phyloP scores from a whole-genome alignment of 2,329 filamentous ascomycete species.

The Dactylellina parvicollis region DNA sequence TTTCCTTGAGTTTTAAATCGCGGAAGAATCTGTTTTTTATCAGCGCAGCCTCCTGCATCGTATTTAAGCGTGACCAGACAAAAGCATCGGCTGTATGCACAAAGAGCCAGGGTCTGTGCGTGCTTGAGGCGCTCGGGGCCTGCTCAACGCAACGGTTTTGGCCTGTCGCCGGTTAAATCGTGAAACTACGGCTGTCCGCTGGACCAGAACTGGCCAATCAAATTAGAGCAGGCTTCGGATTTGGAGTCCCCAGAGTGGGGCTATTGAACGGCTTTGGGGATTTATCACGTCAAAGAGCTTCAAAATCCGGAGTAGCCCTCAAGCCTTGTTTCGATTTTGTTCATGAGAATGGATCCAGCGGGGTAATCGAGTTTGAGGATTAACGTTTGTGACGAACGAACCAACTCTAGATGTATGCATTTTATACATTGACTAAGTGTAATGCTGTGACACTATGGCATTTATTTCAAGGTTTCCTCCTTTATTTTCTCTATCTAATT shows the following conservation, averaged over 20 bases:
- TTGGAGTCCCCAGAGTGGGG: conserved; percentile 36
- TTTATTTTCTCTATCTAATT: no score
- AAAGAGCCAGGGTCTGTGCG: conserved; percentile 34
- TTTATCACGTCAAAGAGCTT: not conserved
- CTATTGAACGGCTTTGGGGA: conserved; percentile 2
- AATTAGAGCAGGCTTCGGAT: conserved; percentile 2
- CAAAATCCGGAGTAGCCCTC: not conserved
- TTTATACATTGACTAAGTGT: no score
- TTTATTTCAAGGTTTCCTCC: no score
- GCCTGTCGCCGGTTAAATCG: conserved; percentile 46
- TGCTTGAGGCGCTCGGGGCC: conserved; percentile 8
- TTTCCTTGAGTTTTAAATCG: conserved; percentile 35
- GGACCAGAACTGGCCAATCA: conserved; percentile 33
- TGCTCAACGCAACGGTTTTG: conserved; percentile 30
- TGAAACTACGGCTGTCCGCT: conserved; percentile 46
- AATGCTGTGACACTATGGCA: no score
- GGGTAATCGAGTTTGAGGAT: no score
- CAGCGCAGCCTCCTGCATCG: conserved; percentile 1
- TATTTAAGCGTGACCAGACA: conserved; percentile 43
- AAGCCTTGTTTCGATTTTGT: no score
- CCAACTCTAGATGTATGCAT: no score
- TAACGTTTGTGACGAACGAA: no score
- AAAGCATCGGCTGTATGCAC: conserved; percentile 52
- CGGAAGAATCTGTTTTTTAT: conserved; percentile 15
- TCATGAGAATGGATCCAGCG: no score